Base-by-base conservation (phyloP, 129 eudicot genomes). In the Mikania micrantha region DNA sequence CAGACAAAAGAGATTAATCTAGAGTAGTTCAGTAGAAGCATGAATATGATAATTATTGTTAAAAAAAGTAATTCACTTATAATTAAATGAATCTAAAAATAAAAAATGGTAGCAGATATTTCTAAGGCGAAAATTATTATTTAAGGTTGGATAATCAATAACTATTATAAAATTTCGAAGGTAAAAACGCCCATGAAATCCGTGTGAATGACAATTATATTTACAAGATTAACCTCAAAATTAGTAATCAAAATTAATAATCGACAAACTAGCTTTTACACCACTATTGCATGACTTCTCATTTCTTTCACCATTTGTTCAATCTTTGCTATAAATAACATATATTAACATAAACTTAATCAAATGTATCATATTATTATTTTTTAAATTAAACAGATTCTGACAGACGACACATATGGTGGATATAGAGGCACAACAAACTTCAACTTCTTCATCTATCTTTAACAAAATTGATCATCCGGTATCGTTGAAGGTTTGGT, bases 141-240 rank as follows among this genome's bases (percentile, higher is more conserved):
- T n/a, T n/a, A n/a, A n/a, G n/a, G n/a, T n/a, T n/a, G n/a, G n/a
- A n/a, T n/a, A n/a, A n/a, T n/a, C n/a, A n/a, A n/a, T n/a, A n/a
- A n/a, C n/a, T n/a, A n/a, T n/a, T 40, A 27, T 42, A 16, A 4
- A 28, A 27, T 24, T 45, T 48, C 32, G 15, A 29, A 67, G 60
- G 32, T 29, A 48, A 67, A 67, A 48, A 19, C 35, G 72, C 62
- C 48, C 72, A 67, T 32, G 48, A 67, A 49, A 9, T 67, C 47
- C 62, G 10, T 67, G 72, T 67, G 61, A 67, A 25, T 20, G 47
- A 35, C 13, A 36, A 13, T 35, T 19, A 32, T 12, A 16, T 60
- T 60, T 34, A 35, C 66, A 60, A 34, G 66, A 60, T 35, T 61
- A 35, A 61, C 48, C 21, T 61, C 21, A 20, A 19, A 35, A 35